phyloP scores from a whole-genome alignment of 805 yeast species.

The Hanseniaspora clermontiae region DNA sequence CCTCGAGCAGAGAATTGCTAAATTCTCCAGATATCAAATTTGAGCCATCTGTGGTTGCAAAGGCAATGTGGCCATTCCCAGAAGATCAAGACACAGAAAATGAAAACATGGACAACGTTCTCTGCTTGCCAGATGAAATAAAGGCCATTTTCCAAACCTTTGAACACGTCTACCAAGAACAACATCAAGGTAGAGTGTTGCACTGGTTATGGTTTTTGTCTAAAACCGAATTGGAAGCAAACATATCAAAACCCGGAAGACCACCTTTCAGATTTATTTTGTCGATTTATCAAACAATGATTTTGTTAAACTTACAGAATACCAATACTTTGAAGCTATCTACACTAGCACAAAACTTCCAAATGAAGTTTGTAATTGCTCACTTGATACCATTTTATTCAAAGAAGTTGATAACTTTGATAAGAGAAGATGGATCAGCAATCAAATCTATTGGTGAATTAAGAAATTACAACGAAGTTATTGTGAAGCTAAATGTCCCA shows the following conservation, averaged over 20 bases:
- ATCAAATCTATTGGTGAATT: conserved; percentile 41
- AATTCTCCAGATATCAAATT: conserved; percentile 61
- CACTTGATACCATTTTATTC: conserved; percentile 69
- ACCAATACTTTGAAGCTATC: conserved; percentile 32
- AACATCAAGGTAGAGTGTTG: conserved; percentile 77
- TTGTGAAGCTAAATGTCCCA: conserved; percentile 51
- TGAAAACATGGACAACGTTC: conserved; percentile 26
- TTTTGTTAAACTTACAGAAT: conserved; percentile 52
- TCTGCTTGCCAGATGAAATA: conserved; percentile 52
- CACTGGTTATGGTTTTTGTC: conserved; percentile 95
- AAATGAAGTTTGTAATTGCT: conserved; percentile 54
- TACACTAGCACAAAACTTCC: conserved; percentile 55
- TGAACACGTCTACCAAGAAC: conserved; percentile 52
- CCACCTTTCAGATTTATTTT: conserved; percentile 73
- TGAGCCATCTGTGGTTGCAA: conserved; percentile 69
- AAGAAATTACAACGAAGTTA: conserved; percentile 25
- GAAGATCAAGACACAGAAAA: conserved; percentile 30
- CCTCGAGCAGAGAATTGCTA: conserved; percentile 30
- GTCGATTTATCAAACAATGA: conserved; percentile 76
- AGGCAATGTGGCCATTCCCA: conserved; percentile 74
- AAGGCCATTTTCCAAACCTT: conserved; percentile 52
- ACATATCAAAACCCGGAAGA: conserved; percentile 65
- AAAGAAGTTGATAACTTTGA: conserved; percentile 57
- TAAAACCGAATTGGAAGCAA: conserved; percentile 81
- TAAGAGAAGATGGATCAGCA: conserved; percentile 32